Percentiles rank a stretch among this genome's conserved stretches.
Conservation (phyloP, 2,329 filamentous ascomycete species). For the Arthroderma uncinatum region DNA sequence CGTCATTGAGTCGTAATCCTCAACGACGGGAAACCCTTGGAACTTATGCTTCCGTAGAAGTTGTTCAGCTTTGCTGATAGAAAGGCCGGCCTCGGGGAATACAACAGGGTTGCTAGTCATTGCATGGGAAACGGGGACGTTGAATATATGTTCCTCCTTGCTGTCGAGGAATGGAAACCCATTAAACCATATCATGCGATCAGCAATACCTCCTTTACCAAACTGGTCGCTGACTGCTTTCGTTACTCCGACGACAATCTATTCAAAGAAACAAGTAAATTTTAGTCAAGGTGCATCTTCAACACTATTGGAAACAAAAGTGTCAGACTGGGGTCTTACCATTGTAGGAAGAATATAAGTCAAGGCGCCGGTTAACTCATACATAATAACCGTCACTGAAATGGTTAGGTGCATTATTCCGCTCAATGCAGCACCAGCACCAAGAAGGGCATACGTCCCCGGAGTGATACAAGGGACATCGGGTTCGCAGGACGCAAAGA, state of each 20-base stretch:
- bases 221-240: constrained; percentile 86
- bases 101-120: constrained; percentile 71
- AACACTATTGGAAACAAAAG: not conserved
- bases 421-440: constrained; percentile 78
- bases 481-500: constrained; percentile 80
- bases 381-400: constrained; percentile 98
- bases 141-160: constrained; percentile 95
- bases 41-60: constrained; percentile 68
- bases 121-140: constrained; percentile 78
- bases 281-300: not conserved
- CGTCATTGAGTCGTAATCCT: constrained; percentile 57
- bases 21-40: constrained; percentile 86
- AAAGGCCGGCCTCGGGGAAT: constrained; percentile 62
- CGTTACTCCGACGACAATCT: constrained; percentile 90
- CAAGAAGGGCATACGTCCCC: constrained; percentile 91
- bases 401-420: constrained; percentile 98
- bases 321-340: constrained; percentile 35
- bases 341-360: constrained; percentile 97
- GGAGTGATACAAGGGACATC: constrained; percentile 95
- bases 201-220: constrained; percentile 92
- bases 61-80: constrained; percentile 63
- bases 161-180: constrained; percentile 94
- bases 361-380: constrained; percentile 90
- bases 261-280: constrained; percentile 1
- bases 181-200: constrained; percentile 98